These are phyloP conservation scores for Mayamaea pseudoterrestris DNA, from an alignment of 108 stramenopile genomes.

Conservation along the genomic window DNA sequence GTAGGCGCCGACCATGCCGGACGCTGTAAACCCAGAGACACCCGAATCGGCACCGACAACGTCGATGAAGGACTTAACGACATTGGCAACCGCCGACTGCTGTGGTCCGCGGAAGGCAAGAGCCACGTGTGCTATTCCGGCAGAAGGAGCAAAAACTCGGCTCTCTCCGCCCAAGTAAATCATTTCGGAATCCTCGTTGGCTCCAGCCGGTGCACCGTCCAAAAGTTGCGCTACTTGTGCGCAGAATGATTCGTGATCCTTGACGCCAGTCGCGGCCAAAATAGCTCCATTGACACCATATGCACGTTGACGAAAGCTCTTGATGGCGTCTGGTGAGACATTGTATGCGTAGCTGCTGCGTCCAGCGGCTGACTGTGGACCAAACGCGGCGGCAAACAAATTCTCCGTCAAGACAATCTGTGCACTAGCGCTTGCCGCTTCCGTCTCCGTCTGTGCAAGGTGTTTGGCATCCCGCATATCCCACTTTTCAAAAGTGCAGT, in stretches of 20 bases:
- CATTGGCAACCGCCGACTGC: conserved; percentile 38
- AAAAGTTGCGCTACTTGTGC: conserved; percentile 44
- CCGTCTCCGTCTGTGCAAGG: conserved; percentile 39
- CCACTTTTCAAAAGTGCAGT: conserved; percentile 78
- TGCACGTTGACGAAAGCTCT: conserved; percentile 50
- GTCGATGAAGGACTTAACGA: conserved; percentile 52
- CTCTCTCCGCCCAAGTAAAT: conserved; percentile 71
- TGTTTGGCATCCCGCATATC: conserved; percentile 72
- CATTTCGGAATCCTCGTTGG: conserved; percentile 17
- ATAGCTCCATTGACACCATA: conserved; percentile 75
- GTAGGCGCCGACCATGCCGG: conserved; percentile 70
- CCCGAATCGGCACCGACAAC: conserved; percentile 30
- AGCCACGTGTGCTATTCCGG: conserved; percentile 71
- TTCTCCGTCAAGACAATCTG: conserved; percentile 71
- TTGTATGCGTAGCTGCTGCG: conserved; percentile 51
- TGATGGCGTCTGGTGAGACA: conserved; percentile 38
- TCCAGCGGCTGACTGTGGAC: conserved; percentile 68
- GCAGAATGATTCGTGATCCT: conserved; percentile 71
- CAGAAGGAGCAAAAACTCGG: conserved; percentile 50
- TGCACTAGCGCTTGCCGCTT: conserved; percentile 52
- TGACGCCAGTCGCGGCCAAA: conserved; percentile 67
- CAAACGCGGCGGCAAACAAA: conserved; percentile 74
- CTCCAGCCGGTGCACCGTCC: conserved; percentile 34
- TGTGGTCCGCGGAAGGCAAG: conserved; percentile 54
- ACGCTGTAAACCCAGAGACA: conserved; percentile 38